Conservation (phyloP, 306 rosid genomes). For the Echinosophora koreensis region DNA sequence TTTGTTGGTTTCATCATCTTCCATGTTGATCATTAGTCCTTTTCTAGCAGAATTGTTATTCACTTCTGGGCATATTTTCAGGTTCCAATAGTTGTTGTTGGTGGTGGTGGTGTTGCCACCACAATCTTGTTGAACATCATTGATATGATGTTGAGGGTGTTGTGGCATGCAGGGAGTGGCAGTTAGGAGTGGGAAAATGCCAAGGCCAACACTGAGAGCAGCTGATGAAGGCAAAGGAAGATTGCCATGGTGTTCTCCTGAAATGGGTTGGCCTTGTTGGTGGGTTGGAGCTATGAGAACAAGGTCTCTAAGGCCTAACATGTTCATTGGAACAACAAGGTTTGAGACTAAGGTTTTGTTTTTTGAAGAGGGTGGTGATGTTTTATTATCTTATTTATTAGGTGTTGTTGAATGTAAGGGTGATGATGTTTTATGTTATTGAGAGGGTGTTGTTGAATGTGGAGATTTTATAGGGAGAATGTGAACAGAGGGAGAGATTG, state of each 20-base stretch:
- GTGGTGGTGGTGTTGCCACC: background rate
- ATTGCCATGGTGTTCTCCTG: constrained; percentile 60
- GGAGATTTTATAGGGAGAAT: constrained; percentile 13
- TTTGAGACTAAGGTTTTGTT: background rate
- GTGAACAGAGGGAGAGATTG: constrained; percentile 22
- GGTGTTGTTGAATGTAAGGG: constrained; percentile 3
- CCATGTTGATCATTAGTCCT: constrained; percentile 46
- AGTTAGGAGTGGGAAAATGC: constrained; percentile 78
- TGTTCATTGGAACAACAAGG: constrained; percentile 41
- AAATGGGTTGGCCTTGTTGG: constrained; percentile 63
- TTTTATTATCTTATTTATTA: background rate
- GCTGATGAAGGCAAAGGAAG: constrained; percentile 64
- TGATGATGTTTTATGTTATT: background rate
- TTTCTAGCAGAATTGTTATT: constrained; percentile 45
- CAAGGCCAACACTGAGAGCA: constrained; percentile 80
- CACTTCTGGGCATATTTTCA: constrained; percentile 60
- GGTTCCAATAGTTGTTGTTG: constrained; percentile 52
- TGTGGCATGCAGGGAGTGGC: constrained; percentile 57
- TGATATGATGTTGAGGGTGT: constrained; percentile 21
- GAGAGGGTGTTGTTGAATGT: background rate
- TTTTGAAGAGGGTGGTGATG: background rate
- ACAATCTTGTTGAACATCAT: constrained; percentile 35
- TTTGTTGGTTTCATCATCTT: constrained; percentile 28
- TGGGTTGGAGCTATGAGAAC: constrained; percentile 73
- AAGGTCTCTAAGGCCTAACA: constrained; percentile 88